phyloP scores from a whole-genome alignment of 108 stramenopile genomes.

The Nitzschia sp. region DNA sequence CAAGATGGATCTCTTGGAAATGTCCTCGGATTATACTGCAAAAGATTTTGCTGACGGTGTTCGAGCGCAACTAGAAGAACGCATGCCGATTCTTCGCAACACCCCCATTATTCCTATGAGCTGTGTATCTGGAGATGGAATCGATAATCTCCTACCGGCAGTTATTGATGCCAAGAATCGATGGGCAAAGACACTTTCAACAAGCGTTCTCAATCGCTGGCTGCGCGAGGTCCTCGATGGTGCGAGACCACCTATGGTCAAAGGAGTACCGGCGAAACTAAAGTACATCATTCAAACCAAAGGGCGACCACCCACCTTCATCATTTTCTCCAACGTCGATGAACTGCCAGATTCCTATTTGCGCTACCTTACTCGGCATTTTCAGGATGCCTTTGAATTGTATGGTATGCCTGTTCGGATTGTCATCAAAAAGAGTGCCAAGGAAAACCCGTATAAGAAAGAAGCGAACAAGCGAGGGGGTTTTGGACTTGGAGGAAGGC shows the following conservation, averaged over 20 bases:
- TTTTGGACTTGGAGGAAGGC: constrained; percentile 69
- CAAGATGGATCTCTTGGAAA: constrained; percentile 87
- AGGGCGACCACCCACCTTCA: constrained; percentile 87
- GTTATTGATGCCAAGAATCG: constrained; percentile 77
- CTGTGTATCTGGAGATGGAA: constrained; percentile 58
- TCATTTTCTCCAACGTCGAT: constrained; percentile 76
- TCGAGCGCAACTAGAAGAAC: constrained; percentile 69
- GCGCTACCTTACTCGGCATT: constrained; percentile 75
- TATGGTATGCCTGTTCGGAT: constrained; percentile 85
- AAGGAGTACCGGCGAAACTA: constrained; percentile 50
- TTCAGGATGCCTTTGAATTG: constrained; percentile 83
- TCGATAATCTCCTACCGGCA: constrained; percentile 72
- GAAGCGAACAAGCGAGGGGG: constrained; percentile 33
- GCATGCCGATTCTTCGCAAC: constrained; percentile 81
- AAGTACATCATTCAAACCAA: constrained; percentile 89
- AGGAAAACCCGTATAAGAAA: constrained; percentile 63
- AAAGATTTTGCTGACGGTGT: constrained; percentile 74
- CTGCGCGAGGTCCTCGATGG: constrained; percentile 66
- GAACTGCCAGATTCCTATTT: constrained; percentile 69
- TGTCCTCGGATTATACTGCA: constrained; percentile 49
- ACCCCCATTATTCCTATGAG: constrained; percentile 85
- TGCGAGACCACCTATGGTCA: constrained; percentile 59
- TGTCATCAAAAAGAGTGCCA: constrained; percentile 69
- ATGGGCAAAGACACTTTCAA: constrained; percentile 70
- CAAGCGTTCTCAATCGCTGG: constrained; percentile 85